Percentiles rank a stretch among this genome's conserved stretches.
Evolutionary conservation across 495 filamentous ascomycete genomes (phyloP).

Genomic region (Delitschia confertaspora): DNA sequence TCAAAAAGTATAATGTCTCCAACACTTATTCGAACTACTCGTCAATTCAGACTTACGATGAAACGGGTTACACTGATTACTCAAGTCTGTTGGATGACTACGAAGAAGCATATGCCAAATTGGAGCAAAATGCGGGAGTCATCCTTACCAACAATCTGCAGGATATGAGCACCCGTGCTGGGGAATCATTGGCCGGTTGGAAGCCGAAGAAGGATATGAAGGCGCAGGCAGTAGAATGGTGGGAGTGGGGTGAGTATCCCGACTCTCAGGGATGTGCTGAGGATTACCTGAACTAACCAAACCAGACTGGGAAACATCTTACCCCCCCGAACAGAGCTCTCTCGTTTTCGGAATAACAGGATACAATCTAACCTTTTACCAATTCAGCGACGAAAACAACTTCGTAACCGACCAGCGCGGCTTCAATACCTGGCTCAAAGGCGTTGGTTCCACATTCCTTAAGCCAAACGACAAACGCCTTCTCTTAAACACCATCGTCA

Average conservation of each 20-base stretch:
- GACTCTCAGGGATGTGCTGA: slow-evolving; percentile 2
- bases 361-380: slow-evolving; percentile 38
- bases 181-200: slow-evolving; percentile 55
- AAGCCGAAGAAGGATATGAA: slow-evolving; percentile 51
- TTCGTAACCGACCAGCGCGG: slow-evolving; percentile 59
- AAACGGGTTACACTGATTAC: slow-evolving; percentile 22
- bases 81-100: slow-evolving; percentile 43
- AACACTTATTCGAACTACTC: slow-evolving; percentile 57
- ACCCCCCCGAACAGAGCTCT: slow-evolving; percentile 34
- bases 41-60: slow-evolving; percentile 38
- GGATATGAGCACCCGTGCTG: slow-evolving; percentile 54
- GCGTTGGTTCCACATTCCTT: slow-evolving; percentile 56
- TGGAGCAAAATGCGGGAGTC: slow-evolving; percentile 49
- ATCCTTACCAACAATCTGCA: slow-evolving; percentile 53
- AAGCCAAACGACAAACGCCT: slow-evolving; percentile 48
- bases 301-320: slow-evolving; percentile 36
- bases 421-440: slow-evolving; percentile 54
- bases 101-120: slow-evolving; percentile 41
- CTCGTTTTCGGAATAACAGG: slow-evolving; percentile 35
- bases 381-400: slow-evolving; percentile 51
- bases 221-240: slow-evolving; percentile 58
- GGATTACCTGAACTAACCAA: slow-evolving; percentile 36
- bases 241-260: slow-evolving; percentile 41
- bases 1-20: slow-evolving; percentile 53
- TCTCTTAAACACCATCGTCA: slow-evolving; percentile 51